Conservation (phyloP, 164 flowering plant genomes). For the Vitis labrusca region DNA sequence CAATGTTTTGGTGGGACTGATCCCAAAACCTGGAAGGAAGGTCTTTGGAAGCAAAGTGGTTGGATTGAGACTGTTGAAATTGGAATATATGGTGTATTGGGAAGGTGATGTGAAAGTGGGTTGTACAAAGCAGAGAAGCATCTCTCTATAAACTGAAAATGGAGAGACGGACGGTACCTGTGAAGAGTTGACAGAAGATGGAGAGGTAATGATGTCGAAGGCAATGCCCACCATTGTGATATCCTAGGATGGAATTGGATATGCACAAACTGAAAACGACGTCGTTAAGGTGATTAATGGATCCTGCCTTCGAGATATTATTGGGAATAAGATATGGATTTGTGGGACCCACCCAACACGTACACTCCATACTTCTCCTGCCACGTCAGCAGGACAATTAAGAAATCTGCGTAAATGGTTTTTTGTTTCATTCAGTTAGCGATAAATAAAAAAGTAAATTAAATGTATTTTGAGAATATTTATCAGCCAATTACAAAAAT, state of each 20-base stretch:
- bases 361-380: no score
- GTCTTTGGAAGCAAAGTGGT: constrained; percentile 27
- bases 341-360: no score
- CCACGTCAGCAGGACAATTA: no score
- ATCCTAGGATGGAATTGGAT: no score
- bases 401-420: no score
- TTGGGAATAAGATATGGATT: no score
- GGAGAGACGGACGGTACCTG: not conserved
- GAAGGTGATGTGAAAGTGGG: constrained; percentile 22
- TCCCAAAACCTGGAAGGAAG: constrained; percentile 28
- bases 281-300: not conserved
- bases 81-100: constrained; percentile 11
- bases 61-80: constrained; percentile 7
- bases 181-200: not conserved
- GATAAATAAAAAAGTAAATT: no score
- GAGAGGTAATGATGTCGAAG: not conserved
- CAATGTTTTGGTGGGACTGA: constrained; percentile 9
- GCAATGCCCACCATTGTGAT: not conserved
- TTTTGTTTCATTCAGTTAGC: no score
- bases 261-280: not conserved
- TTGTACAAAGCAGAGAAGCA: constrained; percentile 32
- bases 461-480: no score
- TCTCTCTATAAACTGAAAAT: constrained; percentile 5
- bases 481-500: no score
- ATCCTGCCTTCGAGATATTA: no score